Percentiles rank a stretch among this genome's conserved stretches.
Conservation (phyloP, 2,329 filamentous ascomycete genomes). For the Exophiala calicioides region DNA sequence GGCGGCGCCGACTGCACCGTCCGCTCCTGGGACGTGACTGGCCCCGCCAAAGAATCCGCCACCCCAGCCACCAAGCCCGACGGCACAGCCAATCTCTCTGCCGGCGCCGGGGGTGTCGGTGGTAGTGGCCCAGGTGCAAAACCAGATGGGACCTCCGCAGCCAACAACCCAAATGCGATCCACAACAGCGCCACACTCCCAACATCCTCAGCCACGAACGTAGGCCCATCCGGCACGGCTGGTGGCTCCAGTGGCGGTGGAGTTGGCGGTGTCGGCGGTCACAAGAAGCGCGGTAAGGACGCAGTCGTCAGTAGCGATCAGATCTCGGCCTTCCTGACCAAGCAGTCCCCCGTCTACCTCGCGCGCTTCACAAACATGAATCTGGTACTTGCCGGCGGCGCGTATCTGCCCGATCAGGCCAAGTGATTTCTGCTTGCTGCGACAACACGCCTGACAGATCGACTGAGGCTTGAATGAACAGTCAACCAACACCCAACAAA, state of each 20-base stretch:
- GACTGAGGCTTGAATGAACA: too few species aligned
- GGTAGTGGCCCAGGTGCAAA: neutral
- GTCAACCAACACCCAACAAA: too few species aligned
- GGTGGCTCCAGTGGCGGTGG: constrained; percentile 4
- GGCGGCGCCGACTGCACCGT: constrained; percentile 91
- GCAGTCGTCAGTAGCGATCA: constrained; percentile 89
- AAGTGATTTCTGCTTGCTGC: too few species aligned
- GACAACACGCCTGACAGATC: too few species aligned
- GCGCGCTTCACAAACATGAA: constrained; percentile 96
- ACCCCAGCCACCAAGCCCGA: constrained; percentile 48
- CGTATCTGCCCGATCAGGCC: constrained; percentile 54
- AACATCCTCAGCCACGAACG: neutral
- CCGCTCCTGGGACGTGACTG: constrained; percentile 85
- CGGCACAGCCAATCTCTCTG: constrained; percentile 6
- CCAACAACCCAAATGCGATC: too few species aligned
- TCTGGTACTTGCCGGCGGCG: constrained; percentile 79
- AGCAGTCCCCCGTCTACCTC: constrained; percentile 92
- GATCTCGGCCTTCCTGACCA: constrained; percentile 91
- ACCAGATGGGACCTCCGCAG: constrained; percentile 3
- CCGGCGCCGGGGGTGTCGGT: neutral
- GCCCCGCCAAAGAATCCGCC: constrained; percentile 62
- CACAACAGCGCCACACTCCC: constrained; percentile 6
- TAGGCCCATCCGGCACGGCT: constrained; percentile 53
- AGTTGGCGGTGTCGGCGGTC: constrained; percentile 37
- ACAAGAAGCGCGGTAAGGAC: constrained; percentile 79